Percentiles rank a stretch among this genome's conserved stretches.
Conservation (phyloP, 192 early-diverging fungal species). For the Piromyces sp. region DNA sequence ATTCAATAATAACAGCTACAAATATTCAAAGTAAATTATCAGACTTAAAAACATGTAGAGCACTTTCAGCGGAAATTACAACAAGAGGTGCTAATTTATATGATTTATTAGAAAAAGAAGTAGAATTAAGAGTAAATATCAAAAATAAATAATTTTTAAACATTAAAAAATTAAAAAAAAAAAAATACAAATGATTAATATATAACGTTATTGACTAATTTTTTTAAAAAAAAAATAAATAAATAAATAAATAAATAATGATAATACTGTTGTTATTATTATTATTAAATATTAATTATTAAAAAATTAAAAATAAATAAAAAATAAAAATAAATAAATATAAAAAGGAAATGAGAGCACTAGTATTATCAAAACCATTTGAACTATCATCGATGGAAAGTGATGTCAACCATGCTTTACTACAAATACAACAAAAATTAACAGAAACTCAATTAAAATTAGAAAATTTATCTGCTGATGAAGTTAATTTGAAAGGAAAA, state of each 20-base stretch:
- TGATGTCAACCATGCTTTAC: conserved; percentile 16
- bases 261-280: no score
- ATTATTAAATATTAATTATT: no score
- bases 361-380: conserved; percentile 26
- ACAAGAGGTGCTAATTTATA: conserved; percentile 22
- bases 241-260: background rate
- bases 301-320: no score
- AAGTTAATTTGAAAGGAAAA: conserved; percentile 23
- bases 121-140: conserved; percentile 13
- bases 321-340: background rate
- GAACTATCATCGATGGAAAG: conserved; percentile 21
- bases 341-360: conserved; percentile 13
- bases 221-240: no score
- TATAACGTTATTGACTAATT: no score
- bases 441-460: conserved; percentile 6
- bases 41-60: conserved; percentile 20
- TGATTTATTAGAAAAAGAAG: conserved; percentile 22
- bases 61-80: conserved; percentile 22
- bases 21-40: conserved; percentile 20
- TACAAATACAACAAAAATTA: conserved; percentile 11
- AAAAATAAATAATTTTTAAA: background rate
- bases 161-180: no score
- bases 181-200: no score
- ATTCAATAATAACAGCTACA: conserved; percentile 6
- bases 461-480: conserved; percentile 22